Conservation (phyloP, 1,284 basidiomycete genomes). For the Sutorius eximius region DNA sequence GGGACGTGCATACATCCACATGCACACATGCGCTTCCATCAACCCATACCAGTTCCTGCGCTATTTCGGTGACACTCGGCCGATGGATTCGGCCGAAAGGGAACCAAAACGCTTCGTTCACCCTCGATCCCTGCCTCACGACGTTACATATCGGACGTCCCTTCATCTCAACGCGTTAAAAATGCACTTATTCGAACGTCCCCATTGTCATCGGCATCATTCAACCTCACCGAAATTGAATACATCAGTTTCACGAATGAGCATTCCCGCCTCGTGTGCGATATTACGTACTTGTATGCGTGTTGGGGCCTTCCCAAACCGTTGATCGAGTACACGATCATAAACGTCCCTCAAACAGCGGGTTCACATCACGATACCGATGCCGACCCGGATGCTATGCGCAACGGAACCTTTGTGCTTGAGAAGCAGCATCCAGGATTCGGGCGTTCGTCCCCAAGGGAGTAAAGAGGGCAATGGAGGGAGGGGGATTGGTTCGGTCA, state of each 20-base stretch:
- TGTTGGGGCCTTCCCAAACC: background rate
- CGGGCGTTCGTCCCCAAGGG: background rate
- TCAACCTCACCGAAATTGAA: slow-evolving; percentile 4
- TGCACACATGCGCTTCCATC: background rate
- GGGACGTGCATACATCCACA: background rate
- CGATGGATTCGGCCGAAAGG: background rate
- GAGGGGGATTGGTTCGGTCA: background rate
- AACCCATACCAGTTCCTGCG: background rate
- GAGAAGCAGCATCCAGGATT: background rate
- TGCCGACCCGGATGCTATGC: background rate
- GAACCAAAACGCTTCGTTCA: background rate
- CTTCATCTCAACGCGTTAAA: background rate
- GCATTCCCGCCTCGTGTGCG: background rate
- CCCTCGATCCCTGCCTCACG: background rate
- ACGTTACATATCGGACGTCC: background rate
- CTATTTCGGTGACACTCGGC: background rate
- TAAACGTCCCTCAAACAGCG: background rate
- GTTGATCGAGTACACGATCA: background rate
- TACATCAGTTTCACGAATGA: background rate
- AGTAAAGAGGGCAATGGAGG: background rate
- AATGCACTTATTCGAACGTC: background rate
- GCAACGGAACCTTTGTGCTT: background rate
- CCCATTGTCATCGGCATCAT: background rate
- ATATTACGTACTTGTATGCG: background rate
- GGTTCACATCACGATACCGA: background rate